Base-by-base conservation (phyloP, 192 early-diverging fungal species). In the Coemansia sp. region DNA sequence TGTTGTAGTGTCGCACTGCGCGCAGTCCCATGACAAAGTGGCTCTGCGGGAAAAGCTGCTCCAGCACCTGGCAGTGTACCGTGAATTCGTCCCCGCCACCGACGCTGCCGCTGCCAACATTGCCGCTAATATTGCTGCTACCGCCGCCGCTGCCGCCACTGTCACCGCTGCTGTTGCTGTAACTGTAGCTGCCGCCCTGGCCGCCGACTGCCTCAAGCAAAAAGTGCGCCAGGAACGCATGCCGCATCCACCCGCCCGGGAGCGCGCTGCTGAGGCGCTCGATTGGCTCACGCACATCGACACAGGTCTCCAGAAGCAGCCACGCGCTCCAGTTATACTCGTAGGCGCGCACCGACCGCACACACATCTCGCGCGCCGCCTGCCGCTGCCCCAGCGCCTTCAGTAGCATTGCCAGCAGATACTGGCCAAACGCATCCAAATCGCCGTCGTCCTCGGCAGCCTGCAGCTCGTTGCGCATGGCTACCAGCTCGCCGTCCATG, bases 271-370 rank as follows among this genome's bases (percentile, higher is more conserved):
- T 38, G 10, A 63, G 60, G 23, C 30, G 28, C 27, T 70, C 67
- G 4, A 57, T 4, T 2, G 64, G 35, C 47, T 74, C 63, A 15
- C 52, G 54, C 5, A 70, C 53, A 38, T 69, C 59, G 6, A 89
- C 49, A 36, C 80, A 77, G 8, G 69, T 51, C 5, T 67, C 83
- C 1, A 97, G 70, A 34, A 88, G 90, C 41, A 81, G 56, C 95
- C 95, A 98, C 18, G 92, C 91, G 41, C 85, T 88, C 92, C 92
- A 97, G 64, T 94, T 92, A 70, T 76, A 92, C 23, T 84, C 87
- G 58, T 83, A 94, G 56, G 57, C 57, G 14, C 64, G 53, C 1
- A 98, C 64, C 9, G 93, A 87, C 43, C 78, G 54, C 14, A 92
- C 22, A 6, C 93, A 68, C 14, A 78, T 60, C 13, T 62, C 48